Base-by-base conservation (phyloP, 345 rosid species). In the Euphorbia pulcherrima region DNA sequence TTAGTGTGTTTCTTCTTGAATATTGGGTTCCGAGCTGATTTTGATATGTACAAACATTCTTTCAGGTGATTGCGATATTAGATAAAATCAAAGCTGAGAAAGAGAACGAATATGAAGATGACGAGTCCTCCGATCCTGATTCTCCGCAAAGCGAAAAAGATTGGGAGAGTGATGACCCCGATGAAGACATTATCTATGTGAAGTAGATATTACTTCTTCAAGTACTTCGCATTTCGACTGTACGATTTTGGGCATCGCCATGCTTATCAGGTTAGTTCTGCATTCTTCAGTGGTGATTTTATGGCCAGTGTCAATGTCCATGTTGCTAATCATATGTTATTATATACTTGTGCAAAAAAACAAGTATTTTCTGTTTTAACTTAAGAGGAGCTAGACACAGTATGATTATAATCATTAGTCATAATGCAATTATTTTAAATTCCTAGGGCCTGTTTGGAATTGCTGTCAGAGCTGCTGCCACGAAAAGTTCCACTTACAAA, bases 51-150 rank as follows among this genome's bases (percentile, higher is more conserved):
- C 30, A 3, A 53, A 61, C 47, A n/a, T 39, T 68, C 52, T 72
- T 75, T 81, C 85, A 88, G 96, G 97, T 82, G 50, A 74, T 93
- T 60, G 94, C 90, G 8, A 86, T 90, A 74, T 79, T 90, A 60
- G 97, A 93, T 79, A 87, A 41, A 69, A 70, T 93, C 68, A 90
- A 90, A 86, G 85, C 83, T 24, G 94, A 85, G 78, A 82, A 86
- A 73, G 74, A 83, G 60, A 70, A 13, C 10, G 50, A 52, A 62
- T 68, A 56, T 60, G 69, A 17, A 63, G 73, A 78, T 47, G 83
- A 74, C 27, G 81, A 69, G 13, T 72, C 51, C 47, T 5, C 64
- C 46, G 81, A 80, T 53, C 69, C 81, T 39, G 83, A 77, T 51
- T 78, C 72, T 39, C 47, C 76, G 60, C 74, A 76, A 78, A 81